Evolutionary conservation across 495 filamentous ascomycete genomes (phyloP).

Genomic region (Penicillium dipodomyicola): DNA sequence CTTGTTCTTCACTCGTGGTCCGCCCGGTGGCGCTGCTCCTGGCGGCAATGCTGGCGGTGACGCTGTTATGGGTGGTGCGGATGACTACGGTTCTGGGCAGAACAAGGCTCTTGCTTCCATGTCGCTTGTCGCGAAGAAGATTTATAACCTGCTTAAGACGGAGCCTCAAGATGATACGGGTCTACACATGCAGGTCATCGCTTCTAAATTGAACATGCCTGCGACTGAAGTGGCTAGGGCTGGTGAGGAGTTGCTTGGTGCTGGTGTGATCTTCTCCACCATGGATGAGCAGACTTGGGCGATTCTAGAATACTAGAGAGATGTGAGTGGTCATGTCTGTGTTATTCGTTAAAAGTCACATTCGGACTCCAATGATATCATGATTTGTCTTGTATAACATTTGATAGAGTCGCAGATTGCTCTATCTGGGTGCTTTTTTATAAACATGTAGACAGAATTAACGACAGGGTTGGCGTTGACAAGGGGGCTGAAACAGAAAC

Average conservation of each 20-base stretch:
- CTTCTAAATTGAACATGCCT: conserved; percentile 57
- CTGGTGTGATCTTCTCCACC: conserved; percentile 83
- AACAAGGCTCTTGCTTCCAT: conserved; percentile 46
- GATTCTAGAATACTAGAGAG: conserved; percentile 57
- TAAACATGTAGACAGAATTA: neutral
- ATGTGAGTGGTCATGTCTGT: conserved; percentile 2
- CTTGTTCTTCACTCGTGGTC: conserved; percentile 79
- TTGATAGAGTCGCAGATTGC: neutral
- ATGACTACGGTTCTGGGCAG: conserved; percentile 32
- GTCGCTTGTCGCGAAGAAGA: conserved; percentile 56
- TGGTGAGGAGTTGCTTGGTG: conserved; percentile 69
- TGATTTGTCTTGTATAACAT: conserved; percentile 24
- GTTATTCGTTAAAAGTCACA: conserved; percentile 7
- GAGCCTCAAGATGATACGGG: conserved; percentile 74
- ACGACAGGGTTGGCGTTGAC: neutral
- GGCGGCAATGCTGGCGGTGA: conserved; percentile 28
- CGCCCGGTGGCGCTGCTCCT: conserved; percentile 44
- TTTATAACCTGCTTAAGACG: conserved; percentile 63
- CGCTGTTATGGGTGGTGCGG: conserved; percentile 42
- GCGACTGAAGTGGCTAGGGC: conserved; percentile 68
- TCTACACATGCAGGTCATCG: conserved; percentile 72
- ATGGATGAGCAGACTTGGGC: conserved; percentile 83
- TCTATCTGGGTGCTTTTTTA: neutral
- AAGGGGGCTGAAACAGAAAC: neutral
- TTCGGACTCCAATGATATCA: conserved; percentile 31